These are phyloP conservation scores for Acidiella bohemica DNA, from an alignment of 495 filamentous ascomycete species.

Conservation along the genomic window DNA sequence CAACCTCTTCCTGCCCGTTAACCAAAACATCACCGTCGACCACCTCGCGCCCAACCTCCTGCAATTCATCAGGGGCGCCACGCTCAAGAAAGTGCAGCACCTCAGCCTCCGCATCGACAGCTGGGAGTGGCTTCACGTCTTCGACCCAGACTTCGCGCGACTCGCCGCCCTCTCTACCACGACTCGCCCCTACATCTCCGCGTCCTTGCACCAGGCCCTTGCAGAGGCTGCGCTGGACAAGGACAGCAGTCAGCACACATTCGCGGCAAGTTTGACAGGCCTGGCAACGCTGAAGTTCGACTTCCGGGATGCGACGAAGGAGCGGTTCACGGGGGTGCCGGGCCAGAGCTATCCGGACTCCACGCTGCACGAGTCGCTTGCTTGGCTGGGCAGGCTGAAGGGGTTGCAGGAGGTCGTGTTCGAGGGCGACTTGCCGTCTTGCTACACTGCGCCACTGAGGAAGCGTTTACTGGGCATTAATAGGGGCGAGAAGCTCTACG, in stretches of 20 bases:
- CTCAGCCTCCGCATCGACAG: conserved; percentile 6
- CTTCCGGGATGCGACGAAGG: conserved; percentile 8
- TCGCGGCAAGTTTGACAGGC: background rate
- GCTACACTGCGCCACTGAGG: conserved; percentile 8
- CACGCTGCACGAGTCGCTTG: conserved; percentile 1
- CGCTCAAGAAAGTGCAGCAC: conserved; percentile 6
- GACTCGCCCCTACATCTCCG: background rate
- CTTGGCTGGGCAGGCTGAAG: conserved; percentile 3
- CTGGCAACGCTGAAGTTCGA: conserved; percentile 1
- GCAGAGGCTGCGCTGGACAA: background rate
- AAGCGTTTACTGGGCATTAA: conserved; percentile 3
- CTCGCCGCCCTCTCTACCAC: background rate
- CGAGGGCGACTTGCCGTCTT: conserved; percentile 8
- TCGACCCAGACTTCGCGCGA: conserved; percentile 5
- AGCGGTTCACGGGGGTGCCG: background rate
- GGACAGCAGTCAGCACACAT: background rate
- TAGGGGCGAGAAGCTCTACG: background rate
- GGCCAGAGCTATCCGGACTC: conserved; percentile 8
- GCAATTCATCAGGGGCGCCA: background rate
- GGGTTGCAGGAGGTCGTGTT: conserved; percentile 6
- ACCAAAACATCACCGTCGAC: conserved; percentile 1
- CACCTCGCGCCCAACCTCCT: conserved; percentile 3
- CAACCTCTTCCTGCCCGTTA: conserved; percentile 1
- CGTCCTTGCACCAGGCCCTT: background rate
- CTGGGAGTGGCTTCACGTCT: conserved; percentile 16